Conservation (phyloP, 2,329 filamentous ascomycete genomes). For the Metarhizium guizhouense region DNA sequence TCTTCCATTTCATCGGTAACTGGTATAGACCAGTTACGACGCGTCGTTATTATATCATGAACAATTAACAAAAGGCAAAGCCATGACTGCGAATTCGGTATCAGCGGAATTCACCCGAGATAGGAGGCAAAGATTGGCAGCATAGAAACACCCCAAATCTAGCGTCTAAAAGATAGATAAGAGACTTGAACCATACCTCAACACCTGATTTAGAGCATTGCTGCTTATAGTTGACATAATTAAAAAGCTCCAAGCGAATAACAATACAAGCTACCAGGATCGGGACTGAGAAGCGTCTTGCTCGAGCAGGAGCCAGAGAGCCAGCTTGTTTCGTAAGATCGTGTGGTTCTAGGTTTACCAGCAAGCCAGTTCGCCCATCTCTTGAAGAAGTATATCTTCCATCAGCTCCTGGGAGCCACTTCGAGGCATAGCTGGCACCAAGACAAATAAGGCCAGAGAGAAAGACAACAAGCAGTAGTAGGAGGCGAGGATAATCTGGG, state of each 20-base stretch:
- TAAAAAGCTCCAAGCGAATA: constrained; percentile 38
- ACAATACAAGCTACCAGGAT: constrained; percentile 35
- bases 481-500: constrained; percentile 39
- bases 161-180: background rate
- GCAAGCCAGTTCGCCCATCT: constrained; percentile 10
- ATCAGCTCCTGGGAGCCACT: constrained; percentile 37
- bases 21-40: constrained; percentile 20
- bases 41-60: constrained; percentile 33
- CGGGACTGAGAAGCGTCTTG: constrained; percentile 36
- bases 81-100: constrained; percentile 29
- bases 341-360: constrained; percentile 11
- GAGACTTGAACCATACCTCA: constrained; percentile 26
- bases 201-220: constrained; percentile 42
- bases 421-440: constrained; percentile 30
- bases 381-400: constrained; percentile 32
- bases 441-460: constrained; percentile 34
- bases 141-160: background rate
- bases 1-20: constrained; percentile 32
- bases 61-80: constrained; percentile 34
- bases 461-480: constrained; percentile 36
- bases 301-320: constrained; percentile 32
- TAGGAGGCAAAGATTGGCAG: background rate
- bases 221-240: constrained; percentile 34
- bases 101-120: background rate
- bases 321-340: constrained; percentile 25